These are phyloP conservation scores for Penicillium coprophilum DNA, from an alignment of 495 filamentous ascomycete genomes.

Conservation along the genomic window DNA sequence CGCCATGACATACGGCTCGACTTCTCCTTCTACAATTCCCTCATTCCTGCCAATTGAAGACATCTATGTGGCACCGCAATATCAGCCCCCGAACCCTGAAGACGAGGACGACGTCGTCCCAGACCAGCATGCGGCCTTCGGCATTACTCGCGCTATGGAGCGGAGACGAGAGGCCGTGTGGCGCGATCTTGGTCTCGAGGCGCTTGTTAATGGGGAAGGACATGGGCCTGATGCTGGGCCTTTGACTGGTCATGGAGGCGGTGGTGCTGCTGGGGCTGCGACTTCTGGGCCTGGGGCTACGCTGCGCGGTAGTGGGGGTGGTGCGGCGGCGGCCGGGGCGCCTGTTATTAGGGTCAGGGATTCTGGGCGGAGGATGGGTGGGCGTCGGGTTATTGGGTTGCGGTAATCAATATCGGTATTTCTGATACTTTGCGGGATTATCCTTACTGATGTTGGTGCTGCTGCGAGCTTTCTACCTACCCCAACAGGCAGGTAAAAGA, in stretches of 20 bases:
- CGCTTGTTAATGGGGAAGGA: conserved; percentile 56
- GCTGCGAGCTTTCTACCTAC: not conserved
- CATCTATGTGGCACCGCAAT: conserved; percentile 84
- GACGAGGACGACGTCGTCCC: conserved; percentile 98
- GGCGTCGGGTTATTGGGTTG: conserved; percentile 37
- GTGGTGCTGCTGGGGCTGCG: conserved; percentile 13
- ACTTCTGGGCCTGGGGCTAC: conserved; percentile 57
- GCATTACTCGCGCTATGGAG: conserved; percentile 79
- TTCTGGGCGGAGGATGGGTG: conserved; percentile 41
- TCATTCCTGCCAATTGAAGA: conserved; percentile 59
- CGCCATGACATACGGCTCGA: conserved; percentile 37
- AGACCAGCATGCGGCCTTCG: conserved; percentile 96
- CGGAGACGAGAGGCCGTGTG: conserved; percentile 67
- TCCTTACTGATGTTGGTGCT: not conserved
- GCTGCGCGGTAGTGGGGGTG: conserved; percentile 26
- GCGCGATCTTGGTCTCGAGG: conserved; percentile 80
- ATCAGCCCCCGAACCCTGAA: conserved; percentile 92
- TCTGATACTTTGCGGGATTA: not conserved
- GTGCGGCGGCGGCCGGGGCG: conserved; percentile 22
- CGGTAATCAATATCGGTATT: conserved; percentile 23
- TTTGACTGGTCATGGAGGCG: not conserved
- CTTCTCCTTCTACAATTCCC: conserved; percentile 37
- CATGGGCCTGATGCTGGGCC: conserved; percentile 47
- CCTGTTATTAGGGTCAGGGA: conserved; percentile 23
- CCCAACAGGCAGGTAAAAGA: not conserved